These are phyloP conservation scores for Candida jianshihensis DNA, from an alignment of 805 yeast species.

Conservation along the genomic window DNA sequence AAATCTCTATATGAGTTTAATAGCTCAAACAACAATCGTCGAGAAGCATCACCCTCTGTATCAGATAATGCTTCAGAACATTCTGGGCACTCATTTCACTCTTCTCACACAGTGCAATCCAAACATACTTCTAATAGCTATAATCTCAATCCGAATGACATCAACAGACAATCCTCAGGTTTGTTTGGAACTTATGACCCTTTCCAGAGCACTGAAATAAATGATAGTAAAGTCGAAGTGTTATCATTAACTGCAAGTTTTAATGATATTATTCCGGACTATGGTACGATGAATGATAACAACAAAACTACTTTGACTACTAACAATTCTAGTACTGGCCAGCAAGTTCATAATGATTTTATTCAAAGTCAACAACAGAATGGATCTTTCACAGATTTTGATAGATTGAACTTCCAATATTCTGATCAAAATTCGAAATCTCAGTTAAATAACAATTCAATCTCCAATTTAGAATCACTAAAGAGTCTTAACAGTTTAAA, in stretches of 20 bases:
- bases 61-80: background rate
- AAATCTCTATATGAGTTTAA: too few species aligned
- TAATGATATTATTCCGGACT: slow-evolving; percentile 27
- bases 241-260: slow-evolving; percentile 34
- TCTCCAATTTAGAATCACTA: too few species aligned
- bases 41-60: background rate
- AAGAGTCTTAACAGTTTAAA: too few species aligned
- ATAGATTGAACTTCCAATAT: too few species aligned
- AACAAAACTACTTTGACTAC: too few species aligned
- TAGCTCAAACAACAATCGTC: too few species aligned
- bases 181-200: slow-evolving; percentile 4
- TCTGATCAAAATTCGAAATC: too few species aligned
- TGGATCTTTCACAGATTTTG: too few species aligned
- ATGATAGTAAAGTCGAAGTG: slow-evolving; percentile 26
- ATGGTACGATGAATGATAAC: slow-evolving; percentile 2
- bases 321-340: too few species aligned
- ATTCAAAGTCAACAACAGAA: too few species aligned
- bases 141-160: background rate
- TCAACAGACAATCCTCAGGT: background rate
- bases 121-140: background rate
- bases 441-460: too few species aligned
- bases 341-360: too few species aligned
- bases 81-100: background rate
- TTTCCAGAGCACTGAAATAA: background rate
- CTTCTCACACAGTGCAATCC: background rate